phyloP scores from a whole-genome alignment of 352 stramenopile species.

The Pythium biforme region DNA sequence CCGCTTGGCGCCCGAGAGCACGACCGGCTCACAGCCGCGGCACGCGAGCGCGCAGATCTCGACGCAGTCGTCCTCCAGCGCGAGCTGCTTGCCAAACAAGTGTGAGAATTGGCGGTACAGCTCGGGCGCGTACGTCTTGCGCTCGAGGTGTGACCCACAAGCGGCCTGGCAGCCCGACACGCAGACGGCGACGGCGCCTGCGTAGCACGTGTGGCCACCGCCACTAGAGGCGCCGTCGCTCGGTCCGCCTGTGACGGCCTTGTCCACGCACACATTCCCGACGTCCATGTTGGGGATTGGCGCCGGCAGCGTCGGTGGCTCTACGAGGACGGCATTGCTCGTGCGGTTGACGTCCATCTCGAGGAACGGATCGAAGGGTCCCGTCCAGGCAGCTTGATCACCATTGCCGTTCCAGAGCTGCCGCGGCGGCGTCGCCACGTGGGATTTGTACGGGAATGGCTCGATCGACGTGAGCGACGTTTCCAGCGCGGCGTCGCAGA shows the following conservation, averaged over 20 bases:
- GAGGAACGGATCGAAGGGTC: slow-evolving; percentile 55
- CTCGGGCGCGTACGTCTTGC: slow-evolving; percentile 39
- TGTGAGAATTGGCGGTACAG: slow-evolving; percentile 55
- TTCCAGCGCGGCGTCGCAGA: slow-evolving; percentile 47
- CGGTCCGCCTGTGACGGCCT: slow-evolving; percentile 27
- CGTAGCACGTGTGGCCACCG: slow-evolving; percentile 55
- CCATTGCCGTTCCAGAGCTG: slow-evolving; percentile 70
- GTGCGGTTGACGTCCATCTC: slow-evolving; percentile 53
- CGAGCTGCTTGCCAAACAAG: slow-evolving; percentile 69
- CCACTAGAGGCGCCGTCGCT: slow-evolving; percentile 25
- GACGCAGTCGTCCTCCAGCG: slow-evolving; percentile 70
- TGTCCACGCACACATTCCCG: slow-evolving; percentile 61
- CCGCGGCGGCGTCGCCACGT: slow-evolving; percentile 36
- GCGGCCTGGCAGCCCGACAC: slow-evolving; percentile 58
- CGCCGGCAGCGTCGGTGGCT: slow-evolving; percentile 15
- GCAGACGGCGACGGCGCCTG: slow-evolving; percentile 40
- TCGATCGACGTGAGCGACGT: slow-evolving; percentile 33
- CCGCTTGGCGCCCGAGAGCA: slow-evolving; percentile 45
- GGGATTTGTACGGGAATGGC: slow-evolving; percentile 48
- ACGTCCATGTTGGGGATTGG: slow-evolving; percentile 31
- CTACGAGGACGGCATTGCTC: slow-evolving; percentile 40
- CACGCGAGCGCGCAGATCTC: slow-evolving; percentile 59
- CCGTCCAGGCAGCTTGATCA: slow-evolving; percentile 36
- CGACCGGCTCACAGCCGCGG: slow-evolving; percentile 62
- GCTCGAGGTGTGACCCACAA: slow-evolving; percentile 43